phyloP scores from a whole-genome alignment of 441 rosid genomes.

The Corymbia citriodora region DNA sequence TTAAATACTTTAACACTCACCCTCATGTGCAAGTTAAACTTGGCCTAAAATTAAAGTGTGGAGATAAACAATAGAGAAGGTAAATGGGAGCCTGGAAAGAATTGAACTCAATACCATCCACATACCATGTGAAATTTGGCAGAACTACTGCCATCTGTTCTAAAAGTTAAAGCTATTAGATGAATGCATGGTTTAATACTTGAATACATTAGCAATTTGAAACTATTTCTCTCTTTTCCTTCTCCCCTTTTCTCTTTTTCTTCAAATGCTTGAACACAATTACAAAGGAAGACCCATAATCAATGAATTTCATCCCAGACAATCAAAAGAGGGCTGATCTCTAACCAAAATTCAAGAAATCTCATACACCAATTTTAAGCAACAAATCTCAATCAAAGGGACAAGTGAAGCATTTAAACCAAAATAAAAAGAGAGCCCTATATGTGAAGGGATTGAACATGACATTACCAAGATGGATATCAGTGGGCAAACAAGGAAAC shows the following conservation, averaged over 20 bases:
- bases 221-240: not conserved
- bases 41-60: not conserved
- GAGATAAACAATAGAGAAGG: not conserved
- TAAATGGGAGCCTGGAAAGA: not conserved
- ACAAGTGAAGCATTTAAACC: not conserved
- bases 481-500: slow-evolving; percentile 93
- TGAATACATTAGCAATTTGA: not conserved
- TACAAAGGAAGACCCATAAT: not conserved
- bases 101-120: not conserved
- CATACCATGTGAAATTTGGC: not conserved
- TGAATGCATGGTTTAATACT: not conserved
- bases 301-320: not conserved
- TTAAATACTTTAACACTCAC: not conserved
- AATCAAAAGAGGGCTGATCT: not conserved
- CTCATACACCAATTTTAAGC: not conserved
- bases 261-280: not conserved
- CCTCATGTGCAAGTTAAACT: not conserved
- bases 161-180: not conserved
- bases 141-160: not conserved
- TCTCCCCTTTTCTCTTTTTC: not conserved
- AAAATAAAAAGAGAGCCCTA: not conserved
- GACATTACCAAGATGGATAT: slow-evolving; percentile 77
- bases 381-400: not conserved
- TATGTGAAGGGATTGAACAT: not conserved
- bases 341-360: not conserved